Evolutionary conservation across 2,329 filamentous ascomycete species (phyloP).

Genomic region (Huntiella decipiens): DNA sequence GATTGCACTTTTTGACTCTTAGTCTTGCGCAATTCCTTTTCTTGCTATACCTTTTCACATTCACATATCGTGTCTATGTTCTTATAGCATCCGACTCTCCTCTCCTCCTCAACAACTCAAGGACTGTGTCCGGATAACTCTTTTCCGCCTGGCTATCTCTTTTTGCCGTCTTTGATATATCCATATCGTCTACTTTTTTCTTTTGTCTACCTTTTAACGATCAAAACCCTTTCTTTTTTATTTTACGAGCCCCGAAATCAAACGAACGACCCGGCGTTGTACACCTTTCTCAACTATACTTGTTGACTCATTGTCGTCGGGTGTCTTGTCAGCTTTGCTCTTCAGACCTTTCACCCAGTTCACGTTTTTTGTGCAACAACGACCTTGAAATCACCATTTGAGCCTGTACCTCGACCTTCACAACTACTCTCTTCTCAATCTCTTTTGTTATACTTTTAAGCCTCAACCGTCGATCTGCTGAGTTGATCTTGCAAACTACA

Average conservation of each 20-base stretch:
- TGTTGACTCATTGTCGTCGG: constrained; percentile 8
- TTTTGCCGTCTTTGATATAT: constrained; percentile 12
- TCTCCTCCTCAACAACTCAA: background rate
- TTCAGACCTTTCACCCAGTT: constrained; percentile 11
- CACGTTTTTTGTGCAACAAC: constrained; percentile 11
- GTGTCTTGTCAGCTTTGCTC: background rate
- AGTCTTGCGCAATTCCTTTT: background rate
- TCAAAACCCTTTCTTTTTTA: constrained; percentile 1
- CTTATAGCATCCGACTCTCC: constrained; percentile 8
- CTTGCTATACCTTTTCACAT: background rate
- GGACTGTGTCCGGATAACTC: too few relatives aligned
- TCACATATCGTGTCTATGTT: constrained; percentile 3
- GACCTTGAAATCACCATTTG: constrained; percentile 7
- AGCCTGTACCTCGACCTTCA: constrained; percentile 11
- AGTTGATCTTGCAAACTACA: too few relatives aligned
- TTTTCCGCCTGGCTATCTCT: background rate
- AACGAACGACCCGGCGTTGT: constrained; percentile 16
- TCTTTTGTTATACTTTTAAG: background rate
- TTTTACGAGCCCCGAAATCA: constrained; percentile 25
- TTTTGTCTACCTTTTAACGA: constrained; percentile 17
- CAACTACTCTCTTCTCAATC: background rate
- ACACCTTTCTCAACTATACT: constrained; percentile 10
- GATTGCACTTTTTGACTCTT: background rate
- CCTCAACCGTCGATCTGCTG: too few relatives aligned
- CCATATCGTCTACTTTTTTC: constrained; percentile 14